Conservation (phyloP, 2,329 filamentous ascomycete species). For the Aphanoascus verrucosus region DNA sequence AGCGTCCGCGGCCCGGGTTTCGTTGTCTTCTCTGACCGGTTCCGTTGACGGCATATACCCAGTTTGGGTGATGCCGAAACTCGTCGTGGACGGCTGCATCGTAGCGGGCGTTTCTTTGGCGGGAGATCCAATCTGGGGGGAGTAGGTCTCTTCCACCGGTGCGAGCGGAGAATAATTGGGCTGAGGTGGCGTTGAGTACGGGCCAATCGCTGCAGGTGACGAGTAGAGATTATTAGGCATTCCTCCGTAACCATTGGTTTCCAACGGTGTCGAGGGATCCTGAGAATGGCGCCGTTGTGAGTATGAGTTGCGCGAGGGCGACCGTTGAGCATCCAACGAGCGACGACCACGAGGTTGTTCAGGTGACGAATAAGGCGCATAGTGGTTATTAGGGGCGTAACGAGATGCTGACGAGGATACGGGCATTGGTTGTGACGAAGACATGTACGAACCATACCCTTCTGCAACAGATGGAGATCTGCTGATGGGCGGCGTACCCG, state of each 20-base stretch:
- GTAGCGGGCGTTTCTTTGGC: not conserved
- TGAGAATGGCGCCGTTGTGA: conserved; percentile 30
- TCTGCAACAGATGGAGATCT: conserved; percentile 66
- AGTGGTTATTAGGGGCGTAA: conserved; percentile 36
- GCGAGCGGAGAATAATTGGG: conserved; percentile 31
- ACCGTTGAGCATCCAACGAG: conserved; percentile 40
- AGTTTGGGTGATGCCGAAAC: conserved; percentile 3
- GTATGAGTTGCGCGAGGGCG: conserved; percentile 27
- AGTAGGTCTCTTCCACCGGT: conserved; percentile 31
- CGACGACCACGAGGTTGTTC: conserved; percentile 42
- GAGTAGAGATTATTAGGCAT: conserved; percentile 22
- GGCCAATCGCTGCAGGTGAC: conserved; percentile 11
- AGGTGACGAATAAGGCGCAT: conserved; percentile 41
- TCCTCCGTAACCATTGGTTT: conserved; percentile 26
- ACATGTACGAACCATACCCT: conserved; percentile 53
- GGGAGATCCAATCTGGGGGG: conserved; percentile 18
- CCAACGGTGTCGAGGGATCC: conserved; percentile 28
- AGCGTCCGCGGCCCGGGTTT: not conserved
- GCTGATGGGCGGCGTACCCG: conserved; percentile 63
- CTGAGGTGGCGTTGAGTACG: conserved; percentile 26
- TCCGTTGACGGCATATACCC: not conserved
- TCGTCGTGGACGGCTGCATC: not conserved
- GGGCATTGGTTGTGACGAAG: conserved; percentile 28
- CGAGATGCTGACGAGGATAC: conserved; percentile 28
- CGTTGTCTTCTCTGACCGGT: not conserved